Percentiles rank a stretch among this genome's conserved stretches.
Evolutionary conservation across 306 rosid genomes (phyloP).

Genomic region (Gillenia trifoliata): DNA sequence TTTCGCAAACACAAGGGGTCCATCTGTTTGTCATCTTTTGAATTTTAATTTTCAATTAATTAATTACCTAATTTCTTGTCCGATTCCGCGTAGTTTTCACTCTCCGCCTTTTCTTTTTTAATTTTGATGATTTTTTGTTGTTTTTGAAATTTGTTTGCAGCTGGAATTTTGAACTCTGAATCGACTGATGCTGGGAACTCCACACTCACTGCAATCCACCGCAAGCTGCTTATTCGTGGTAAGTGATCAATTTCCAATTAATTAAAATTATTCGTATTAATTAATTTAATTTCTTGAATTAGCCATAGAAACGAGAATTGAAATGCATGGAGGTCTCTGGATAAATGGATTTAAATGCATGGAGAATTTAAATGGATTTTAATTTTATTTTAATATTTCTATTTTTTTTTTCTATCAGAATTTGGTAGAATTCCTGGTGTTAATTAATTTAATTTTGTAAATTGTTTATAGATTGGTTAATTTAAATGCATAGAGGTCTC

Average conservation of each 20-base stretch:
- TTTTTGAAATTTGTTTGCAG: constrained; percentile 24
- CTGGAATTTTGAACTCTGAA: background rate
- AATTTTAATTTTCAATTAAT: background rate
- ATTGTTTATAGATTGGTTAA: no score
- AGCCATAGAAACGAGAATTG: background rate
- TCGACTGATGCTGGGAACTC: constrained; percentile 13
- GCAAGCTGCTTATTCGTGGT: constrained; percentile 53
- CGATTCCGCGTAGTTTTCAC: background rate
- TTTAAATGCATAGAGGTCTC: background rate
- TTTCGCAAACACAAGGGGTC: constrained; percentile 18
- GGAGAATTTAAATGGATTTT: no score
- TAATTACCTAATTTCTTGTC: background rate
- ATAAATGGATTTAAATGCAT: background rate
- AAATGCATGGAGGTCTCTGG: background rate
- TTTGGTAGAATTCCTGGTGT: no score
- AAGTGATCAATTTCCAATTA: constrained; percentile 7
- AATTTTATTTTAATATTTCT: no score
- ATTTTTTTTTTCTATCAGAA: no score
- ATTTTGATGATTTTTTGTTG: background rate
- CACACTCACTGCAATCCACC: constrained; percentile 31
- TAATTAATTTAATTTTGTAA: no score
- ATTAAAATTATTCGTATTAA: background rate
- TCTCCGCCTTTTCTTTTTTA: background rate
- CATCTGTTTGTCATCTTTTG: constrained; percentile 1
- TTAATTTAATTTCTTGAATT: background rate